A percentile compares a stretch with the other conserved stretches of the same genome.
These are phyloP conservation scores for Globisporangium sylvaticum DNA, from an alignment of 352 stramenopile species.

Conservation along the genomic window DNA sequence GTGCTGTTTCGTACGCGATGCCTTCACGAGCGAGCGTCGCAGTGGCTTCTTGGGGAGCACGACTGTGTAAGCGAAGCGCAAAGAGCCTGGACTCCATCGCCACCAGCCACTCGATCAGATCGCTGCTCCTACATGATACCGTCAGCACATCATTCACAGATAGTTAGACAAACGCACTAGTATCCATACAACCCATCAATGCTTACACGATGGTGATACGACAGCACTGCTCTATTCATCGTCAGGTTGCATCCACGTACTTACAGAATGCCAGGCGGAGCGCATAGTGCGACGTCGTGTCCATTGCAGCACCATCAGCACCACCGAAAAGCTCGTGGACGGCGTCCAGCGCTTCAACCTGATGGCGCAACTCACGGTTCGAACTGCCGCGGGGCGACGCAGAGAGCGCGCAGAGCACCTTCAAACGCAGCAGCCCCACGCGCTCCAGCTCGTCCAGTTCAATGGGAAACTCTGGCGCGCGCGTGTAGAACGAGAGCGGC, in stretches of 20 bases:
- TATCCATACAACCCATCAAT: too few species aligned
- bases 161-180: too few species aligned
- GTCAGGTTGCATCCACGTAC: too few species aligned
- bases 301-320: background rate
- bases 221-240: too few species aligned
- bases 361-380: constrained; percentile 1
- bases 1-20: background rate
- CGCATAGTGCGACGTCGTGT: constrained; percentile 26
- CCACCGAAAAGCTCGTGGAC: constrained; percentile 16
- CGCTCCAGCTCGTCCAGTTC: constrained; percentile 93
- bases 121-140: too few species aligned
- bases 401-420: constrained; percentile 29
- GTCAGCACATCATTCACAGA: background rate
- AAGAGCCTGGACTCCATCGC: constrained; percentile 43
- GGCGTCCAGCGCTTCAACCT: constrained; percentile 9
- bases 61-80: constrained; percentile 20
- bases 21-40: constrained; percentile 22
- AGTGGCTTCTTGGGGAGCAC: background rate
- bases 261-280: constrained; percentile 27
- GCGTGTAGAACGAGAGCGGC: constrained; percentile 60
- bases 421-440: constrained; percentile 50
- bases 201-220: background rate
- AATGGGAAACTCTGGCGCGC: constrained; percentile 76
- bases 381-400: background rate
- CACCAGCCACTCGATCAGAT: constrained; percentile 47